Evolutionary conservation across 306 rosid genomes (phyloP).

Genomic region (Astragalus glycyphyllos): DNA sequence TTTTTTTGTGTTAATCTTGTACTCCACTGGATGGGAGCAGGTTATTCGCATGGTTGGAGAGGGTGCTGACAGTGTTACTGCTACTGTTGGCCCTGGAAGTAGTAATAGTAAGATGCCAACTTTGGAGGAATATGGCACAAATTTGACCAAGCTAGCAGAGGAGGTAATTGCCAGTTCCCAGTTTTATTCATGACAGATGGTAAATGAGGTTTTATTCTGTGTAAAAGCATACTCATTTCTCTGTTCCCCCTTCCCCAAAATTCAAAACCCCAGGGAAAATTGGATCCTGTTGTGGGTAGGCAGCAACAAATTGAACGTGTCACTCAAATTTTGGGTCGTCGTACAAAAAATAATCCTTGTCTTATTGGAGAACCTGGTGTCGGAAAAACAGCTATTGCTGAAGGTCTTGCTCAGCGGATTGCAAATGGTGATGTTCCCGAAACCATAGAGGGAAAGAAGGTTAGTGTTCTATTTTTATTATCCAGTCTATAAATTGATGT

Average conservation of each 20-base stretch:
- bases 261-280: slow-evolving; percentile 66
- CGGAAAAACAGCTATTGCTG: slow-evolving; percentile 97
- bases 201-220: slow-evolving; percentile 17
- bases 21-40: slow-evolving; percentile 52
- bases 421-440: slow-evolving; percentile 95
- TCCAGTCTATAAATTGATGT: slow-evolving; percentile 5
- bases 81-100: slow-evolving; percentile 86
- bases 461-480: slow-evolving; percentile 31
- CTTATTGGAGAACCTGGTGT: slow-evolving; percentile 99
- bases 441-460: slow-evolving; percentile 98
- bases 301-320: slow-evolving; percentile 94
- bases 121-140: slow-evolving; percentile 94
- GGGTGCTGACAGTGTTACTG: slow-evolving; percentile 90
- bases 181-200: slow-evolving; percentile 13
- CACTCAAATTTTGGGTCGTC: slow-evolving; percentile 89
- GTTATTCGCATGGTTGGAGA: slow-evolving; percentile 99
- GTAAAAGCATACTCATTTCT: not conserved
- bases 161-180: slow-evolving; percentile 59
- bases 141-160: slow-evolving; percentile 93
- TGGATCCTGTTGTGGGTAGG: slow-evolving; percentile 98
- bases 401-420: slow-evolving; percentile 96
- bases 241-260: not conserved
- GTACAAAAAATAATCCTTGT: slow-evolving; percentile 94
- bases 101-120: slow-evolving; percentile 94
- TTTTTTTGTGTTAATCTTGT: slow-evolving; percentile 12